Base-by-base conservation (phyloP, 2,329 filamentous ascomycete genomes). In the Acephala macrosclerotiorum region DNA sequence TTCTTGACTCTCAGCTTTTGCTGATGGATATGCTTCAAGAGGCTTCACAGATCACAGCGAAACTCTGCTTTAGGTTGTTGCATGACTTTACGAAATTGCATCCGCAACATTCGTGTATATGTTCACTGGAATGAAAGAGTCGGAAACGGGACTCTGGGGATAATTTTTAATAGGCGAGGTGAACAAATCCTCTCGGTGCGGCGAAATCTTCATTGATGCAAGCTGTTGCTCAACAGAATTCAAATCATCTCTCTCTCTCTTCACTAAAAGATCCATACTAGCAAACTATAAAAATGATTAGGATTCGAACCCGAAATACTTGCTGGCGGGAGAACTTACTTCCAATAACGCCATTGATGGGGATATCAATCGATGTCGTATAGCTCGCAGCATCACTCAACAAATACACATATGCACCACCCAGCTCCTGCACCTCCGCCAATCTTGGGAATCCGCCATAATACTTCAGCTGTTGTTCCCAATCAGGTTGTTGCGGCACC, bases 361-460 rank as follows among this genome's bases (percentile, higher is more conserved):
- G 78, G 67, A 79, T 78, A 58, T 79, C 77, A 66, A 75, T 77
- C 1, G 75, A 75, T 1, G 75, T 79, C 1, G 78, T 79, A 60
- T 79, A 79, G 26, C 76, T 78, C 6, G 73, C 75, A 0, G 72
- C 71, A 73, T 66, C 76, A 72, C 71, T 76, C 71, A 70, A 70
- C 64, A 64, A 38, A 64, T 75, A 67, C 61, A 73, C 61, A 74
- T 77, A 75, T 25, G 73, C 71, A 29, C 75, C 74, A 42, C 74
- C 75, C 53, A 72, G 64, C 58, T 85, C 83, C 71, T 83, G 80
- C 4, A 83, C 81, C 69, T 84, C 79, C 0, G 83, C 84, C 60
- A 86, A 69, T 20, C 83, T 76, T 3, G 82, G 82, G 76, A 86
- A 83, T 0, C 83, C 84, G 9, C 84, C 82, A 69, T 85, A 85